Conservation (phyloP, 495 filamentous ascomycete species). For the Neurospora sp. region DNA sequence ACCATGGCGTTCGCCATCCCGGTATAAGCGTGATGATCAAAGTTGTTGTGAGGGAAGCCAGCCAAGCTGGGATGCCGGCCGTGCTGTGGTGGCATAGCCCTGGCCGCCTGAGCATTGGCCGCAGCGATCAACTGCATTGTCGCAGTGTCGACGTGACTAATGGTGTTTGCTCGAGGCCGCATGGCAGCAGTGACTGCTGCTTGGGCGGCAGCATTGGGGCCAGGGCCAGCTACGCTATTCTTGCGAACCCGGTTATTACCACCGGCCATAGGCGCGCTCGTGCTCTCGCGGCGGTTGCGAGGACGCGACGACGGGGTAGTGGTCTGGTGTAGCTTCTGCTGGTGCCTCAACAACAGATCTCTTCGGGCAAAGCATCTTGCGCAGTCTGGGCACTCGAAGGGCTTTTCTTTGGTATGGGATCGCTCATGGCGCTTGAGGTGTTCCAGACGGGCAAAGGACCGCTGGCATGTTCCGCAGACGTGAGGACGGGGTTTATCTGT, state of each 20-base stretch:
- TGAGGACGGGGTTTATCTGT: constrained; percentile 96
- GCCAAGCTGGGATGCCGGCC: constrained; percentile 57
- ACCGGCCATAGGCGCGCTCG: constrained; percentile 55
- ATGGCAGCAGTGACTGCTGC: constrained; percentile 44
- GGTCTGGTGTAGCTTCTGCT: constrained; percentile 99
- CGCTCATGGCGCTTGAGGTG: constrained; percentile 97
- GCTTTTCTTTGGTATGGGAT: constrained; percentile 98
- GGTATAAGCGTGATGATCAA: constrained; percentile 41
- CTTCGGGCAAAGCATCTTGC: constrained; percentile 88
- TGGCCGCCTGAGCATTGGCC: constrained; percentile 35
- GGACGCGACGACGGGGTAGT: constrained; percentile 82
- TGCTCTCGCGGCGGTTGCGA: constrained; percentile 81
- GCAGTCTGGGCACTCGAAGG: constrained; percentile 96
- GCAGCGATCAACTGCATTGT: constrained; percentile 64
- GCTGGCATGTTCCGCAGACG: constrained; percentile 83
- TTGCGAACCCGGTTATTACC: constrained; percentile 69
- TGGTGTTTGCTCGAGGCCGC: constrained; percentile 91
- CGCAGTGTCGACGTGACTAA: constrained; percentile 81
- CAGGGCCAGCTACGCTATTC: constrained; percentile 67
- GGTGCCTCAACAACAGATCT: constrained; percentile 86
- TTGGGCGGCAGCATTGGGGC: constrained; percentile 31
- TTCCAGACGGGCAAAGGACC: constrained; percentile 91
- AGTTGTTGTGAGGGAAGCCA: constrained; percentile 49
- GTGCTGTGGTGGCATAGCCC: constrained; percentile 45
- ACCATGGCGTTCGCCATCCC: constrained; percentile 61